Base-by-base conservation (phyloP, 768 basidiomycete species). In the Tylopilus subfusipes region DNA sequence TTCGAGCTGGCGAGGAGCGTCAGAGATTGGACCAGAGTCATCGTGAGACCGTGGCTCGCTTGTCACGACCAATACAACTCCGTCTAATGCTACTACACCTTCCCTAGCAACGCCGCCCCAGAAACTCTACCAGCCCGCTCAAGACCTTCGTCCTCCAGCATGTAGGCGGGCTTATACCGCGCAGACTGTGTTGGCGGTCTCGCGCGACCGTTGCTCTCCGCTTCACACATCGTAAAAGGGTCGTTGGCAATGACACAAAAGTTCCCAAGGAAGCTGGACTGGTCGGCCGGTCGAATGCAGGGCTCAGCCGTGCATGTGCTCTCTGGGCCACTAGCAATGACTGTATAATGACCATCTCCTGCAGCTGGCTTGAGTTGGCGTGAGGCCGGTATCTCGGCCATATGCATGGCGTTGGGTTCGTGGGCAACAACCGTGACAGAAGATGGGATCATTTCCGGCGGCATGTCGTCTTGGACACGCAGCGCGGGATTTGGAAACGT, bases 401-500 rank as follows among this genome's bases (percentile, higher is more conserved):
- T 42, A 53, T 61, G 64, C 52, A 53, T 48, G 25, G 62, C 57
- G 11, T 53, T 48, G 12, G 67, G 59, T 21, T 62, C 52, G 25
- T 53, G 38, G 46, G 62, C 63, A 30, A 71, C 53, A 25, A 68
- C 40, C 4, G 62, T 59, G 39, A 66, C 52, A 31, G 63, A 59
- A 54, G 61, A 34, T 27, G 58, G 64, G 45, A 63, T 56, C 45
- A 54, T 16, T 14, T 54, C 64, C 39, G 38, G 33, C 24, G 49
- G 29, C 1, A 38, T n/a, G 25, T 56, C 54, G 14, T 60, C 54
- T n/a, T 48, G 51, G 29, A 74, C 52, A 42, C 68, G 75, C 4
- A 98, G 82, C 2, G 90, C 85, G 2, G 96, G 95, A 64, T 98
- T 98, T 0, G 86, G 93, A 67, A 86, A 88, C 0, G 97, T 98